A percentile compares a stretch with the other conserved stretches of the same genome.
These are phyloP conservation scores for Penicillium maclennaniae DNA, from an alignment of 495 filamentous ascomycete genomes.

Conservation along the genomic window DNA sequence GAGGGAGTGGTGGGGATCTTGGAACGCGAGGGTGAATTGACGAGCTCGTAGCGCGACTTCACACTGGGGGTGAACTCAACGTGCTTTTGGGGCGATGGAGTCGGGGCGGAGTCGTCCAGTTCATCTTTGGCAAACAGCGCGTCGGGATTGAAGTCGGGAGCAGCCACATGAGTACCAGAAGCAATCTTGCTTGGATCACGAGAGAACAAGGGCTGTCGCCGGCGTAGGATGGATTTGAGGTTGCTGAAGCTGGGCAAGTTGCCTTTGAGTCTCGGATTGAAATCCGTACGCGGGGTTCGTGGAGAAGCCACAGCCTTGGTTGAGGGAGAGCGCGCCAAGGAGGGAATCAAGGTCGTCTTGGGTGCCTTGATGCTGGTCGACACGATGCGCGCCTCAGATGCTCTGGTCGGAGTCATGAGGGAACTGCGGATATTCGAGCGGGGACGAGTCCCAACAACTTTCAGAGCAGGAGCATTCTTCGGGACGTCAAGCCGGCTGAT, in stretches of 20 bases:
- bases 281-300: slow-evolving; percentile 44
- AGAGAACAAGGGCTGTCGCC: slow-evolving; percentile 57
- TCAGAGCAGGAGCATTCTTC: slow-evolving; percentile 8
- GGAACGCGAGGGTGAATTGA: slow-evolving; percentile 42
- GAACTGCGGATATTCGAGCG: slow-evolving; percentile 38
- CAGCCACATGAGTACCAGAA: slow-evolving; percentile 54
- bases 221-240: slow-evolving; percentile 61
- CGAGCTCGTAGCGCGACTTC: slow-evolving; percentile 39
- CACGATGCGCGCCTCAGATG: slow-evolving; percentile 62
- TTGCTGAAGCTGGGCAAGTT: slow-evolving; percentile 38
- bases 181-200: slow-evolving; percentile 58
- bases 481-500: slow-evolving; percentile 37
- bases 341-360: slow-evolving; percentile 54
- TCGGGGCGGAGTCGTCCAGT: slow-evolving; percentile 27
- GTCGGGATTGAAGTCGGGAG: slow-evolving; percentile 44
- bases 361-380: slow-evolving; percentile 53
- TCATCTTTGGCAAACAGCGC: slow-evolving; percentile 37
- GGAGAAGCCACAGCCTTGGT: slow-evolving; percentile 42
- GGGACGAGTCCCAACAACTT: slow-evolving; percentile 38
- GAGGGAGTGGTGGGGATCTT: slow-evolving; percentile 34
- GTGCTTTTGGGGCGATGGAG: slow-evolving; percentile 52
- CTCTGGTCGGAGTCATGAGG: slow-evolving; percentile 74
- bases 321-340: slow-evolving; percentile 44
- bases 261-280: slow-evolving; percentile 45
- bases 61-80: slow-evolving; percentile 58